Conservation (phyloP, 208 protist species). For the Novymonas esmeraldas region DNA sequence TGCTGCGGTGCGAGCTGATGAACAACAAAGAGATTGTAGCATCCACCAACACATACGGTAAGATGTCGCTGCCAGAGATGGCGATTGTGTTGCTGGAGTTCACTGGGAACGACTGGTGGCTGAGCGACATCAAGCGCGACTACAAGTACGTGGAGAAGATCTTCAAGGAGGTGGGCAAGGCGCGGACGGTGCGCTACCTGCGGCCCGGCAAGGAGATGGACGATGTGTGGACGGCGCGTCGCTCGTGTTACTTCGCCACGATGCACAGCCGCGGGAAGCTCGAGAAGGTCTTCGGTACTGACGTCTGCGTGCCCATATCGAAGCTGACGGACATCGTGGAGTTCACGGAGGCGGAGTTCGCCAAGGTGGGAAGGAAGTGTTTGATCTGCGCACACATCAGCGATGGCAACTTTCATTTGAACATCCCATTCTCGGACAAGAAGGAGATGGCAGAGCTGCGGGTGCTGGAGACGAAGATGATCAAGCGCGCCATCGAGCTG, state of each 20-base stretch:
- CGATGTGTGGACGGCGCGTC: conserved; percentile 41
- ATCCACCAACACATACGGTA: conserved; percentile 56
- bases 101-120: conserved; percentile 45
- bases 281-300: conserved; percentile 55
- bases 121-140: conserved; percentile 65
- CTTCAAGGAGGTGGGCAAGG: conserved; percentile 35
- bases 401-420: conserved; percentile 92
- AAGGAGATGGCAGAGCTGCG: conserved; percentile 47
- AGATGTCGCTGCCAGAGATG: conserved; percentile 36
- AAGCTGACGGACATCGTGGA: conserved; percentile 70
- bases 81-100: conserved; percentile 86
- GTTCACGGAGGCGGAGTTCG: conserved; percentile 75
- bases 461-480: conserved; percentile 65
- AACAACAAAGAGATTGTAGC: conserved; percentile 48
- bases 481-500: conserved; percentile 63
- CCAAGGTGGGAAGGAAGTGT: conserved; percentile 25
- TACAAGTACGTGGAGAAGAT: conserved; percentile 43
- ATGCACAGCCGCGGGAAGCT: conserved; percentile 27
- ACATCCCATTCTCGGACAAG: conserved; percentile 59
- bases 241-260: conserved; percentile 36
- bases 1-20: conserved; percentile 79
- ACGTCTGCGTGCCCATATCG: conserved; percentile 90
- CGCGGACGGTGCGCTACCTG: conserved; percentile 41
- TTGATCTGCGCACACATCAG: conserved; percentile 85
- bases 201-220: conserved; percentile 43